Base-by-base conservation (phyloP, 1,284 basidiomycete genomes). In the Cryptococcus sp. region DNA sequence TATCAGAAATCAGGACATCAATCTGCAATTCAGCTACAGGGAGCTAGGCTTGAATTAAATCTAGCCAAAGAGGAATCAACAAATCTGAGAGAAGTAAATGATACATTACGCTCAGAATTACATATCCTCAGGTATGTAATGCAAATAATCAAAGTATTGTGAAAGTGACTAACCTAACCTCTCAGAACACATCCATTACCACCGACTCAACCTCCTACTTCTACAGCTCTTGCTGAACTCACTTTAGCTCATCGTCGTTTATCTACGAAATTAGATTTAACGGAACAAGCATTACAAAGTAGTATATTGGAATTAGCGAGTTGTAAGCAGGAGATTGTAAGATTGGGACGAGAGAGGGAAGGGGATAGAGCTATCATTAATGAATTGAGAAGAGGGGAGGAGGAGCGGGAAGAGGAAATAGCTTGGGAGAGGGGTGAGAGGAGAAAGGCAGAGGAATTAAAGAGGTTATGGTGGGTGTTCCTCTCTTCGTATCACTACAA, bases 321-420 rank as follows among this genome's bases (percentile, higher is more conserved):
- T 10, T 76, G 85, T 7, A 75, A 79, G 53, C 67, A 78, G 13
- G 83, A 87, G 64, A 60, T 88, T 2, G 72, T 70, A 7, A 74
- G 78, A 41, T 74, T 88, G 50, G 82, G 81, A 63, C 69, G 70
- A 19, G 86, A 89, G 73, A 83, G 83, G 25, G 71, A 73, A 34
- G 53, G 54, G 9, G 69, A 72, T 44, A 55, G 62, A 24, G 59
- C 63, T 16, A 45, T 53, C 13, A 60, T 72, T 32, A 60, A 64
- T 32, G 66, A 72, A 47, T 55, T 69, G 37, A 50, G 63, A 34
- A 48, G 66, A 45, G 49, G 62, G 14, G 64, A 69, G 63, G 86
- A 87, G 58, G 88, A 90, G 60, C 82, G 78, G 46, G 82, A 85
- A 44, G 81, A 77, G 62, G 88, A 71, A 54, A 42, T 72, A 1